Evolutionary conservation across 768 basidiomycete genomes (phyloP), one percentile per base, ranked within the genome.

Genomic region (Suillus luteus): DNA sequence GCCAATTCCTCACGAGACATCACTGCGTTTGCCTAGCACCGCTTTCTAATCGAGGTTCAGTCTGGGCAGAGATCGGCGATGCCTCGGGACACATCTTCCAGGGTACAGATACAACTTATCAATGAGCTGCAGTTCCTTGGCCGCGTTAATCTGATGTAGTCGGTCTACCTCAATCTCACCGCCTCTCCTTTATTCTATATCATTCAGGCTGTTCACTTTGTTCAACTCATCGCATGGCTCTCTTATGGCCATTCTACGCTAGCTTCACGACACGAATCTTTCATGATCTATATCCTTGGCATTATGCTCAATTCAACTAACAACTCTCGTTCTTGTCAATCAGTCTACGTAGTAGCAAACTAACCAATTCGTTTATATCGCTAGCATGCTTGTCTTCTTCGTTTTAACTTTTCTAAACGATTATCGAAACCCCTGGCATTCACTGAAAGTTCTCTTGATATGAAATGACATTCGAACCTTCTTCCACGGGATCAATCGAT

Each of bases 51-150:
- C 43, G 71, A 68, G 58, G 62, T 68, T 31, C 49, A 65, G 35
- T 65, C 41, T 38, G 38, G 63, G 27, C 63, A 66, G 27, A 46
- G 46, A 15, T 15, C 12, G 3, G 37, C 15, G 2, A 24, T 22
- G 15, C 15, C 46, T 40, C 22, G 22, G 5, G 15, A n/a, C 40
- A 11, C n/a, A 10, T 3, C 55, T 31, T 38, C 49, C 12, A 51
- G 61, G 46, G 55, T 24, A 41, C 54, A 43, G 33, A 58, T 66
- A 12, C 58, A 65, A 44, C 62, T 67, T 31, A 65, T 73, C 52
- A 68, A 75, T 52, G 73, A 73, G 61, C 27, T 75, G 38, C 65
- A 73, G 10, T 69, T 62, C 62, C 65, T 75, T 2, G 68, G 63
- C 24, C 33, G 7, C 33, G 33, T 22, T 55, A 27, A 54, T 7